Evolutionary conservation across 139 green algal genomes (phyloP).

Genomic region (Eudorina sp.): DNA sequence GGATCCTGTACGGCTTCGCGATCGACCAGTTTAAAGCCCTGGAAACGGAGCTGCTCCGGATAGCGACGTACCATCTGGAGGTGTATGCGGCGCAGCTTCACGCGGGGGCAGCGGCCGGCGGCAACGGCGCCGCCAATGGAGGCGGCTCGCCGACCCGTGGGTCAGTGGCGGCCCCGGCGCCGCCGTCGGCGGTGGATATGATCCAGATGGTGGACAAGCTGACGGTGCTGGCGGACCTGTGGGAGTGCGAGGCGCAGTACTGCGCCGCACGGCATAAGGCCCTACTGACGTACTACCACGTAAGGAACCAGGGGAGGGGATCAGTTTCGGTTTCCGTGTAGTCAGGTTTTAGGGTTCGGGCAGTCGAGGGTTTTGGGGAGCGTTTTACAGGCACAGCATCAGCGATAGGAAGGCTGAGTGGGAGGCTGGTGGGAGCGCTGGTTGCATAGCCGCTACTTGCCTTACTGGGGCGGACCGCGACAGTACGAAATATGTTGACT

Average conservation of each 20-base stretch:
- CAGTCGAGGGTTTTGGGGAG: too few species aligned
- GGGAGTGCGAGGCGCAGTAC: constrained; percentile 57
- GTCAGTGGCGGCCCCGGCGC: neutral
- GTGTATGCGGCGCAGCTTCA: constrained; percentile 42
- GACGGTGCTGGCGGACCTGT: constrained; percentile 52
- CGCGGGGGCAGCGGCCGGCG: neutral
- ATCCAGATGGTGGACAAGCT: constrained; percentile 27
- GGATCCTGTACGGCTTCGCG: constrained; percentile 48
- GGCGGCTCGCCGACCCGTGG: neutral
- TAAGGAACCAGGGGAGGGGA: too few species aligned
- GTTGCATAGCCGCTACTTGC: too few species aligned
- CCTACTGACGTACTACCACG: constrained; percentile 53
- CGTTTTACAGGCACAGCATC: too few species aligned
- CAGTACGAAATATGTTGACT: too few species aligned
- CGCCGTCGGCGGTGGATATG: neutral
- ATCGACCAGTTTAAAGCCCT: constrained; percentile 42
- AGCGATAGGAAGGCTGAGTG: too few species aligned
- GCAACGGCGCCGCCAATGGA: neutral
- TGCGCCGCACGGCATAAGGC: constrained; percentile 47
- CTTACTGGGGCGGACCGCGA: too few species aligned
- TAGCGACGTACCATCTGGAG: constrained; percentile 56
- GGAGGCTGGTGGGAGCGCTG: too few species aligned
- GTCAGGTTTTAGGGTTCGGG: too few species aligned
- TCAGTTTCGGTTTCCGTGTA: too few species aligned
- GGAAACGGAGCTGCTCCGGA: constrained; percentile 55